phyloP scores from a whole-genome alignment of 23 red algal species.

The Chondrus crispus region DNA sequence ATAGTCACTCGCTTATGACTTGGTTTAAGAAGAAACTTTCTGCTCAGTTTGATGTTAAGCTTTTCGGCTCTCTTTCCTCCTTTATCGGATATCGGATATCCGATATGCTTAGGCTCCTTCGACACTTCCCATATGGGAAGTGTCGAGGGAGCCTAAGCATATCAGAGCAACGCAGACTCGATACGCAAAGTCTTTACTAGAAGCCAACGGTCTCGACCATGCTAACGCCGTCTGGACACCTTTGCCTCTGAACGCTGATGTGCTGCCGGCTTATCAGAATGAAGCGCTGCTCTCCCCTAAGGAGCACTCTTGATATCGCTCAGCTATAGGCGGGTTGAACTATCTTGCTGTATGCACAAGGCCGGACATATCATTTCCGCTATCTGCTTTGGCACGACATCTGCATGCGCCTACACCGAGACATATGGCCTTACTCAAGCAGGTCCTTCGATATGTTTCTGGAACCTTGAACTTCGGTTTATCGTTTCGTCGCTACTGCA shows the following conservation, averaged over 20 bases:
- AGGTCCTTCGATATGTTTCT: not conserved
- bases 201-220: not conserved
- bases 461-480: not conserved
- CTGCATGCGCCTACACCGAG: not conserved
- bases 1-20: not conserved
- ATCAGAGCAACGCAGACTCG: not conserved
- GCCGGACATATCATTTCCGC: not conserved
- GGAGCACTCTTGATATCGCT: no score
- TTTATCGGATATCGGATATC: no score
- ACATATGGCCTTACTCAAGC: not conserved
- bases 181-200: not conserved
- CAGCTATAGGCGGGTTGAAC: not conserved
- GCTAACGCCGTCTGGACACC: not conserved
- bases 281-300: no score
- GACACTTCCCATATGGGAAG: no score
- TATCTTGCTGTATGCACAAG: not conserved
- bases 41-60: no score
- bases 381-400: slow-evolving; percentile 12
- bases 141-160: not conserved
- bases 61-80: no score
- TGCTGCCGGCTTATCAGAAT: no score
- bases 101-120: no score
- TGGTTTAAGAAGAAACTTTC: not conserved
- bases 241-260: not conserved
- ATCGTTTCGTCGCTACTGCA: not conserved